Evolutionary conservation across 2,329 filamentous ascomycete genomes (phyloP), one percentile per base, ranked within the genome.

Genomic region (Microcera coccophila): DNA sequence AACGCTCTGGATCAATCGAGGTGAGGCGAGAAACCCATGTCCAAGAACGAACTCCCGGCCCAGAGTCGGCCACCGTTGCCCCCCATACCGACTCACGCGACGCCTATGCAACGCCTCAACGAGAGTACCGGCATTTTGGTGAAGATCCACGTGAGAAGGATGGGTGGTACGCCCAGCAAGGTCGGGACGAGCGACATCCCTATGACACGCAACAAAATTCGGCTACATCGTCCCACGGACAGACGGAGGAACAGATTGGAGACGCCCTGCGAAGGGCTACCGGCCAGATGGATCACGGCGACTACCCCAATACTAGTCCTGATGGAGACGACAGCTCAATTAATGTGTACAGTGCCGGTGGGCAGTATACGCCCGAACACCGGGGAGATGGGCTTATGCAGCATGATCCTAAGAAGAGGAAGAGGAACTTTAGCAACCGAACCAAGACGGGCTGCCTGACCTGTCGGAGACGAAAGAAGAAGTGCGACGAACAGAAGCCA

Each of bases 391-490:
- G 68, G 1, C 56, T 73, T 21, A 64, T 79, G 26, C 77, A 81
- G 57, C 75, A 76, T 4, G 80, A 84, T 52, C 72, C 77, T 4
- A 85, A 85, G 65, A 85, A 85, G 64, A 70, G 84, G 37, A 87
- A 87, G 66, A 76, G 84, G 29, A 87, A 88, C 60, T 97, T 96
- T 60, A 95, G 89, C 69, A 95, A 96, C 65, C 79, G 91, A 45
- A 96, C 91, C 16, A 97, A 97, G 70, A 96, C 90, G 9, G 90
- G 90, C 22, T 97, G 91, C 64, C 81, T 95, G 67, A 97, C 91
- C 5, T 97, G 91, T 64, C 79, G 91, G 47, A 81, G 81, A 62
- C 79, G 91, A 45, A 97, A 97, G 77, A 97, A 97, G 81, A 97
- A 97, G 69, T 97, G 93, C 62, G 91, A 97, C 62, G 93, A 97